Conservation (phyloP, 106 monocot genomes). For the Dactylorhiza incarnata region DNA sequence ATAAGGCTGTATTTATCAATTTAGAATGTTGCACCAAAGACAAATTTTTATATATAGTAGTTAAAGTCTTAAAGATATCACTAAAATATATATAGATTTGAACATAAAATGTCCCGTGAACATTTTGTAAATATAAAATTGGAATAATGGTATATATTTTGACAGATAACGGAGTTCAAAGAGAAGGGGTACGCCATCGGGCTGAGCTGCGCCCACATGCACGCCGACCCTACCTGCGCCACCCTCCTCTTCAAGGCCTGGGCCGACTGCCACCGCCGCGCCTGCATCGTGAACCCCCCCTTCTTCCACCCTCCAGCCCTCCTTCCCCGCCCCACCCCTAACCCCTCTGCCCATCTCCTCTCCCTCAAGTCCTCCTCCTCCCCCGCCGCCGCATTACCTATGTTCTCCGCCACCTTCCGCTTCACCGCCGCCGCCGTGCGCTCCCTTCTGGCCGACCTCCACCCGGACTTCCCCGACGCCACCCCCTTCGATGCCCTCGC, state of each 20-base stretch:
- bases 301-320: constrained; percentile 86
- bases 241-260: constrained; percentile 60
- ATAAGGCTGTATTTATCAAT: too few species aligned
- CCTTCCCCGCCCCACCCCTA: constrained; percentile 30
- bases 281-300: constrained; percentile 54
- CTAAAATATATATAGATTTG: too few species aligned
- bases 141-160: too few species aligned
- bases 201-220: constrained; percentile 79
- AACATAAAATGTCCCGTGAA: too few species aligned
- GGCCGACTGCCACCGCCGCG: constrained; percentile 66
- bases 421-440: constrained; percentile 43
- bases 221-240: constrained; percentile 55
- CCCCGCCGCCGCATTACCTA: not conserved
- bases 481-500: constrained; percentile 67
- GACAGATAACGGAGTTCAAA: constrained; percentile 65
- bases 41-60: too few species aligned
- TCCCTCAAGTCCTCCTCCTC: constrained; percentile 21
- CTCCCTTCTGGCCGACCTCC: constrained; percentile 14
- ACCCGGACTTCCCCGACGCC: constrained; percentile 12
- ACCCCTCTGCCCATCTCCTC: constrained; percentile 33
- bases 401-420: constrained; percentile 57
- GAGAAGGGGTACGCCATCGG: constrained; percentile 59
- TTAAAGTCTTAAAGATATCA: too few species aligned
- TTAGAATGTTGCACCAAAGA: too few species aligned
- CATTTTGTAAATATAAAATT: too few species aligned